Percentiles rank a stretch among this genome's conserved stretches.
Conservation (phyloP, 2,329 filamentous ascomycete genomes). For the Fusarium albidum region DNA sequence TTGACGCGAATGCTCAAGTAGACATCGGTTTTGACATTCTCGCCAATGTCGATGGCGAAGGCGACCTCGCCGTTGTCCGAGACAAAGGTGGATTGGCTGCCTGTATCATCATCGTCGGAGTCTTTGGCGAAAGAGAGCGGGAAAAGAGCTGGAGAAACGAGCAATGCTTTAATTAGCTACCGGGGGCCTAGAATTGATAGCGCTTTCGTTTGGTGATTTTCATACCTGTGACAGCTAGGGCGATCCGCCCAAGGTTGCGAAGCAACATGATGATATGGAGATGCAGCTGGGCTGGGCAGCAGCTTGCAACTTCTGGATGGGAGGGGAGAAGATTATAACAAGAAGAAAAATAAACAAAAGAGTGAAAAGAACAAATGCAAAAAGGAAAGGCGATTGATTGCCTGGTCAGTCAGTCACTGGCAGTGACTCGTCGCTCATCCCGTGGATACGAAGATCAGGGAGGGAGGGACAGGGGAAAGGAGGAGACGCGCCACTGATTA, state of each 20-base stretch:
- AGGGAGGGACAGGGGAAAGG: slow-evolving; percentile 34
- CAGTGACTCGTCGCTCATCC: slow-evolving; percentile 3
- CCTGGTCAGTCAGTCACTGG: background rate
- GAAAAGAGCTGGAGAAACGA: slow-evolving; percentile 31
- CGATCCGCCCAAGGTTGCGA: slow-evolving; percentile 41
- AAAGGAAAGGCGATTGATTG: background rate
- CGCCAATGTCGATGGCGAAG: slow-evolving; percentile 61
- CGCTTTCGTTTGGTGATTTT: background rate
- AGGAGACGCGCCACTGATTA: slow-evolving; percentile 36
- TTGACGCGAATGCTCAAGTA: slow-evolving; percentile 64
- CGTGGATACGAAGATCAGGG: slow-evolving; percentile 26
- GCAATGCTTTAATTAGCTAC: slow-evolving; percentile 8
- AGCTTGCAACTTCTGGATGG: slow-evolving; percentile 6
- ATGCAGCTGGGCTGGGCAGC: slow-evolving; percentile 13
- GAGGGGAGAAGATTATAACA: background rate
- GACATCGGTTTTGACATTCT: slow-evolving; percentile 55
- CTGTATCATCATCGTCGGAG: slow-evolving; percentile 40
- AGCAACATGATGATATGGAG: slow-evolving; percentile 40
- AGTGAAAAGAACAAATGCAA: background rate
- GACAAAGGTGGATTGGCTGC: slow-evolving; percentile 53
- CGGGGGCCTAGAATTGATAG: background rate
- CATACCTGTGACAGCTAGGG: slow-evolving; percentile 41
- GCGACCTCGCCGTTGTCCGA: slow-evolving; percentile 52
- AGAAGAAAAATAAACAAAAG: background rate
- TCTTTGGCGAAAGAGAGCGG: slow-evolving; percentile 37